Conservation (phyloP, 768 basidiomycete species). For the Mrakia hoshinonis region DNA sequence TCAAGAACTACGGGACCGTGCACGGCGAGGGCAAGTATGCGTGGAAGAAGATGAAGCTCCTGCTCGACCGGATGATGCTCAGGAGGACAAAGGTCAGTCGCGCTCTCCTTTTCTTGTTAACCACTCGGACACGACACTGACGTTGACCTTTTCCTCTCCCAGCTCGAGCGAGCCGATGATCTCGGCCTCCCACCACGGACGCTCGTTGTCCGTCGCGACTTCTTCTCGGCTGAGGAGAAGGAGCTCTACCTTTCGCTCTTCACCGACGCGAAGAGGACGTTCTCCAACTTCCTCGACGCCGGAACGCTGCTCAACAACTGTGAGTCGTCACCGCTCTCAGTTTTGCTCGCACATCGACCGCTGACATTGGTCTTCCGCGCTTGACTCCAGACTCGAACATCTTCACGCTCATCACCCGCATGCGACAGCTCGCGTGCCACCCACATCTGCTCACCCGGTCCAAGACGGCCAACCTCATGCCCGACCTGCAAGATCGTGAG, state of each 20-base stretch:
- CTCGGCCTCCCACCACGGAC: slow-evolving; percentile 88
- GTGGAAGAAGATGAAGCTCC: slow-evolving; percentile 42
- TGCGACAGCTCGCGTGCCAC: slow-evolving; percentile 91
- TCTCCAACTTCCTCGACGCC: slow-evolving; percentile 75
- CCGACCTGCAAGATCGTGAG: slow-evolving; percentile 24
- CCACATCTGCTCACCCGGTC: slow-evolving; percentile 27
- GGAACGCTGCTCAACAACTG: slow-evolving; percentile 82
- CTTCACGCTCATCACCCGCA: slow-evolving; percentile 69
- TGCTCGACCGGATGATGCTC: slow-evolving; percentile 92
- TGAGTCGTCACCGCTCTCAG: slow-evolving; percentile 74
- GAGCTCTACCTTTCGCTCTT: slow-evolving; percentile 78
- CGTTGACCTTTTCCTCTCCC: slow-evolving; percentile 13
- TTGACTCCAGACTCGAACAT: slow-evolving; percentile 39
- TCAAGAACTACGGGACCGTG: slow-evolving; percentile 44
- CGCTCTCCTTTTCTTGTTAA: not conserved
- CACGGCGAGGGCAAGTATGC: slow-evolving; percentile 21
- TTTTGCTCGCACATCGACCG: slow-evolving; percentile 43
- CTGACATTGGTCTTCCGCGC: not conserved
- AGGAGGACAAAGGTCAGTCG: slow-evolving; percentile 42
- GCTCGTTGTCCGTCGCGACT: slow-evolving; percentile 76
- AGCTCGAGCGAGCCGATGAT: slow-evolving; percentile 93
- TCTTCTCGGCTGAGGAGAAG: slow-evolving; percentile 94
- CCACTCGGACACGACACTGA: not conserved
- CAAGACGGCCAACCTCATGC: slow-evolving; percentile 28
- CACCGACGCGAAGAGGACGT: slow-evolving; percentile 84